phyloP scores from a whole-genome alignment of 148 eudicot species.

The Fagopyrum homotropicum region DNA sequence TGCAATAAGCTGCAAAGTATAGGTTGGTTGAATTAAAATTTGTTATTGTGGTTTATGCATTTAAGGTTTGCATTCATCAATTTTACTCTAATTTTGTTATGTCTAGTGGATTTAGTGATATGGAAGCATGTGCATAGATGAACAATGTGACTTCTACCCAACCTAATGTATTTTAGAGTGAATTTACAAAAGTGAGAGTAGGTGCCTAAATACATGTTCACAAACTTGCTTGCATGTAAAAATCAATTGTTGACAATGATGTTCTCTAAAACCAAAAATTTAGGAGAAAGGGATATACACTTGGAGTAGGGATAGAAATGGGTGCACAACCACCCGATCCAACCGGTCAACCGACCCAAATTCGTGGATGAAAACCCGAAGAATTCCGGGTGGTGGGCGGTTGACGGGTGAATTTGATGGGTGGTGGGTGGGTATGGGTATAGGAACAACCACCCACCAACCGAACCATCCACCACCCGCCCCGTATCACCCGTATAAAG shows the following conservation, averaged over 20 bases:
- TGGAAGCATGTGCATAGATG: conserved; percentile 8
- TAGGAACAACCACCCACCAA: too few species aligned
- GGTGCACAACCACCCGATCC: too few species aligned
- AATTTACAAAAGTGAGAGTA: background rate
- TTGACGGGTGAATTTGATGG: too few species aligned
- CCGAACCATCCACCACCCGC: too few species aligned
- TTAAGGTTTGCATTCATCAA: background rate
- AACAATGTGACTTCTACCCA: background rate
- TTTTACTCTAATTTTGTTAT: background rate
- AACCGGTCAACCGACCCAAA: too few species aligned
- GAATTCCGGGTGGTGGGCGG: too few species aligned
- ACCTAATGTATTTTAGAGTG: background rate
- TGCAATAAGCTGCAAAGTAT: background rate
- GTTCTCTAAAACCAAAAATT: too few species aligned
- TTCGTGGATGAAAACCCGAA: too few species aligned
- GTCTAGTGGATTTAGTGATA: conserved; percentile 5
- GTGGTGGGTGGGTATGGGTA: too few species aligned
- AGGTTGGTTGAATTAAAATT: background rate
- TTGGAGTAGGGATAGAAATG: too few species aligned
- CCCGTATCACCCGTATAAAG: too few species aligned
- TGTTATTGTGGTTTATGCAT: background rate
- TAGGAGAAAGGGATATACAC: too few species aligned
- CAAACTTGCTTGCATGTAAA: conserved; percentile 50
- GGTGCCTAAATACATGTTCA: background rate
- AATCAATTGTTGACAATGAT: conserved; percentile 68